phyloP scores from a whole-genome alignment of 352 stramenopile species.

The Pythium diclinum region DNA sequence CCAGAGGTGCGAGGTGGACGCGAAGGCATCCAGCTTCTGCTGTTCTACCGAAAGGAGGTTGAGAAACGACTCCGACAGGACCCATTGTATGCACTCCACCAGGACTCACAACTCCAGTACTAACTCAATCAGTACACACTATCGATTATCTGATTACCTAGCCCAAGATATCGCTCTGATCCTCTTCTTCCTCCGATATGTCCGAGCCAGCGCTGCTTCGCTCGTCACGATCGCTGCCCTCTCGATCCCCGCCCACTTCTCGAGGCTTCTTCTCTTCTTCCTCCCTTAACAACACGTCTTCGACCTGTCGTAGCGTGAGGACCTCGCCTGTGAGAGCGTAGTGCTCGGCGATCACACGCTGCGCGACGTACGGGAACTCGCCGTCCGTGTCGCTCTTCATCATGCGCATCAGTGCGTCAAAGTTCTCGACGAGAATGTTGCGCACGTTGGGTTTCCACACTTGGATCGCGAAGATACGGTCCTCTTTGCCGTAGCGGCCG shows the following conservation, averaged over 20 bases:
- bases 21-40: constrained; percentile 55
- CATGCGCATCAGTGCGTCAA: constrained; percentile 37
- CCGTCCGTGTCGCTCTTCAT: constrained; percentile 50
- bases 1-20: constrained; percentile 32
- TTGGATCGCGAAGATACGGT: constrained; percentile 48
- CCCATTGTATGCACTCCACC: constrained; percentile 24
- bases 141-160: constrained; percentile 18
- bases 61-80: constrained; percentile 46
- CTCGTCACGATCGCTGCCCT: constrained; percentile 17
- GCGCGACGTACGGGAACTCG: constrained; percentile 45
- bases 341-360: constrained; percentile 42
- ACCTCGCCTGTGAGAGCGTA: constrained; percentile 41
- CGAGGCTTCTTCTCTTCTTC: constrained; percentile 39
- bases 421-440: constrained; percentile 48
- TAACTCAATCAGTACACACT: neutral
- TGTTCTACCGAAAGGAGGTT: constrained; percentile 65
- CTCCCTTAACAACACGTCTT: constrained; percentile 43
- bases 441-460: constrained; percentile 41
- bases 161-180: constrained; percentile 38
- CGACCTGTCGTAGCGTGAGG: constrained; percentile 40
- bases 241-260: constrained; percentile 8
- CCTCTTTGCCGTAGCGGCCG: constrained; percentile 31
- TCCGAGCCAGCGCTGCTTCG: constrained; percentile 31
- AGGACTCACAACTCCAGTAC: constrained; percentile 11
- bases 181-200: constrained; percentile 25